Base-by-base conservation (phyloP, 2,329 filamentous ascomycete species). In the Arthrobotrys entomopaga region DNA sequence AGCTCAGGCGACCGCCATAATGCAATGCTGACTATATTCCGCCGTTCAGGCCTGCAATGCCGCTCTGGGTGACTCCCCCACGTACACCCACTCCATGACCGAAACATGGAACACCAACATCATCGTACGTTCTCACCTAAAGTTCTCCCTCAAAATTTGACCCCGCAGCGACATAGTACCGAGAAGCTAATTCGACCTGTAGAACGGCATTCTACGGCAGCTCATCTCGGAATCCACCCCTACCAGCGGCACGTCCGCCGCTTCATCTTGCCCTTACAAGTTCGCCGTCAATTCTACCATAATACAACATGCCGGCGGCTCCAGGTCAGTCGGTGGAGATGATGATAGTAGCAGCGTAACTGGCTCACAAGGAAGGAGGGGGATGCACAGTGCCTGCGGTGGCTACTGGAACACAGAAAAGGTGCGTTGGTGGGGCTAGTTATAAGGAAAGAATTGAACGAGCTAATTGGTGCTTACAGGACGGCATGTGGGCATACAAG, bases 251-350 rank as follows among this genome's bases (percentile, higher is more conserved):
- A 65, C 57, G n/a, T 38, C 71, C n/a, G 43, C 71, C n/a, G 48
- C 67, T 8, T 67, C 76, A 19, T 59, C 77, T 26, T 84, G 87
- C 24, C 90, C 91, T 3, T 97, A 89, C 87, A 98, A 98, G 83
- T 98, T 94, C 84, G 92, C 93, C 78, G 93, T 96, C 84, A 98
- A 97, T 86, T 96, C 92, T 85, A 98, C 94, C 77, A 97, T 98
- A 81, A 96, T 98, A 78, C 94, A 99, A 85, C 94, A 98, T 84
- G 89, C 87, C 11, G 81, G 81, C 76, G 82, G 83, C 75, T 79
- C 81, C 52, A 84, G 85, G 75, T 82, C 86, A 78, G 84, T 80
- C 6, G 78, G 84, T 29, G 85, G 74, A 1, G 77, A 84, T 7
- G 76, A 77, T n/a, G 80, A 81, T 22, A 85, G 86, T 75, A 89